Evolutionary conservation across 768 basidiomycete species (phyloP).

Genomic region (Coprinopsis cinerea): DNA sequence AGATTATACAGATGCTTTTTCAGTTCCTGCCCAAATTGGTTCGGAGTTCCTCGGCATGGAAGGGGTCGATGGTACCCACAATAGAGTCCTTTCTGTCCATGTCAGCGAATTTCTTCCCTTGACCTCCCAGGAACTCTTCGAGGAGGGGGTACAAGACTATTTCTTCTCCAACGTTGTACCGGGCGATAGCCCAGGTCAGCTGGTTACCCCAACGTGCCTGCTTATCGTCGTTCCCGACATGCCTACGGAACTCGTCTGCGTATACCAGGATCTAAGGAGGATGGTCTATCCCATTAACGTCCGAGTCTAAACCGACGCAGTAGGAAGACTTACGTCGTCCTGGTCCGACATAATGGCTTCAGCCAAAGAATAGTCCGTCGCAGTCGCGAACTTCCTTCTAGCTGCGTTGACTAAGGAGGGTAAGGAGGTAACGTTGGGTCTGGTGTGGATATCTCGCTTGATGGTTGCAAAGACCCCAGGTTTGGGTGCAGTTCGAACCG

Average conservation of each 20-base stretch:
- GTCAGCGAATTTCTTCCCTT: constrained; percentile 46
- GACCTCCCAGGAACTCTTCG: constrained; percentile 47
- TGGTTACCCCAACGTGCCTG: constrained; percentile 51
- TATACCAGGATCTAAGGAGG: constrained; percentile 60
- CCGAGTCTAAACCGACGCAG: not conserved
- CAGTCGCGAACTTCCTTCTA: no score
- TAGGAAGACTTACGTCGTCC: not conserved
- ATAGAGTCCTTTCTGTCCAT: constrained; percentile 52
- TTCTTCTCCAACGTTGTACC: constrained; percentile 58
- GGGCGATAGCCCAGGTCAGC: constrained; percentile 55
- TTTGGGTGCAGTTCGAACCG: no score
- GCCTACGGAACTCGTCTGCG: constrained; percentile 41
- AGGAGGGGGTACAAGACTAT: constrained; percentile 59
- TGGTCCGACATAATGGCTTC: not conserved
- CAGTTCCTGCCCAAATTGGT: constrained; percentile 19
- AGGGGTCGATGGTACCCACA: constrained; percentile 22
- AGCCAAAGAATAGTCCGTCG: no score
- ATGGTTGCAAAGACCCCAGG: no score
- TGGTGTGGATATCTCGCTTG: no score
- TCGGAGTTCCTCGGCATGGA: not conserved
- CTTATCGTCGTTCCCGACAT: constrained; percentile 35
- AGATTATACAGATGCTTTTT: constrained; percentile 39
- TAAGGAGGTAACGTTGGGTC: no score
- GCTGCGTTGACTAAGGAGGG: no score
- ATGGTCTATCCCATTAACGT: constrained; percentile 14